phyloP scores from a whole-genome alignment of 179 eudicot genomes.

The Amaranthus tricolor region DNA sequence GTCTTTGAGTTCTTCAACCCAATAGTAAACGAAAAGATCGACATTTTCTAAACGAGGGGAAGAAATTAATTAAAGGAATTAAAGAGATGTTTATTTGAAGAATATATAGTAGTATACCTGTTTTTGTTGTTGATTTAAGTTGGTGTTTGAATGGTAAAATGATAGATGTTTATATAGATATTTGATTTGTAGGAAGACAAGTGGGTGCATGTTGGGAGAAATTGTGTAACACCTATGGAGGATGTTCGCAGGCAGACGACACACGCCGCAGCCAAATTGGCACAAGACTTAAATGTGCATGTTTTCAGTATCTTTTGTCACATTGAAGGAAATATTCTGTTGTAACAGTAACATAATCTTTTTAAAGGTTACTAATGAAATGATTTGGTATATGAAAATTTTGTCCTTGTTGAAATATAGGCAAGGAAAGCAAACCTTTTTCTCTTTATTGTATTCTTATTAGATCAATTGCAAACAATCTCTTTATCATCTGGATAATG shows the following conservation, averaged over 20 bases:
- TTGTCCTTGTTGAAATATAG: too few relatives aligned
- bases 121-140: not conserved
- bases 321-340: conserved; percentile 2
- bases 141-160: not conserved
- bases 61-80: not conserved
- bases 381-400: too few relatives aligned
- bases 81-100: not conserved
- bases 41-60: not conserved
- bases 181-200: not conserved
- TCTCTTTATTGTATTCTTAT: too few relatives aligned
- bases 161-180: conserved; percentile 12
- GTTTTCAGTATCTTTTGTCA: not conserved
- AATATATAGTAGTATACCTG: not conserved
- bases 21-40: not conserved
- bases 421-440: too few relatives aligned
- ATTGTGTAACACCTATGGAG: not conserved
- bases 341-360: not conserved
- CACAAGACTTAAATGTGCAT: conserved; percentile 7
- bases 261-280: not conserved
- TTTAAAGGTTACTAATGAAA: not conserved
- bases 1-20: not conserved
- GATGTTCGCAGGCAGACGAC: conserved; percentile 3
- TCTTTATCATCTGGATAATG: too few relatives aligned
- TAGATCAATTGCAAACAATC: too few relatives aligned
- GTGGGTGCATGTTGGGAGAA: not conserved